A percentile compares a stretch with the other conserved stretches of the same genome.
phyloP scores from a whole-genome alignment of 495 filamentous ascomycete species.

The Pseudevernia furfuracea region DNA sequence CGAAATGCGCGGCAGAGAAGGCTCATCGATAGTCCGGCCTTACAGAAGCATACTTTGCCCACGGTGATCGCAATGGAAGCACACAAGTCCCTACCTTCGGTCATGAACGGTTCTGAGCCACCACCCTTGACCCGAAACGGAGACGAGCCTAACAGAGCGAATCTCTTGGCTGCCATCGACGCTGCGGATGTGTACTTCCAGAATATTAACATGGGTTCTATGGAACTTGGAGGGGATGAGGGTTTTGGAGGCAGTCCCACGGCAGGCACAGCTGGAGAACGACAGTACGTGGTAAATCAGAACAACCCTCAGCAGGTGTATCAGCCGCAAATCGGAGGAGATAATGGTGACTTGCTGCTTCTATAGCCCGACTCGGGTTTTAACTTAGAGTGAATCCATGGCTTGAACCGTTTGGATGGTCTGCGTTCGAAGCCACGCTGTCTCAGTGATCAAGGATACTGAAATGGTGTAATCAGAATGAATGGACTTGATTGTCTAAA shows the following conservation, averaged over 20 bases:
- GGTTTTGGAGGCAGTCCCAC: conserved; percentile 32
- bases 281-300: conserved; percentile 48
- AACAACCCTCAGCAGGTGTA: conserved; percentile 45
- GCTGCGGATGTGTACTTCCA: conserved; percentile 85
- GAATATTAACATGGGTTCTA: conserved; percentile 60
- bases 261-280: conserved; percentile 34
- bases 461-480: not conserved
- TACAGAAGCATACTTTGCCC: conserved; percentile 61
- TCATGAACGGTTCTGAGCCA: conserved; percentile 39
- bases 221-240: conserved; percentile 49
- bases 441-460: not conserved
- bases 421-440: not conserved
- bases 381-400: not conserved
- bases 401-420: not conserved
- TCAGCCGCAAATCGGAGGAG: conserved; percentile 43
- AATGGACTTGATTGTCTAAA: not conserved
- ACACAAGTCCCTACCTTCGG: conserved; percentile 42
- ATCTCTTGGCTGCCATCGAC: conserved; percentile 61
- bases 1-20: conserved; percentile 73
- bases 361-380: conserved; percentile 28
- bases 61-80: conserved; percentile 42
- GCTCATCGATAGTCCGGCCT: conserved; percentile 70
- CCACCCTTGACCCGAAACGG: conserved; percentile 1
- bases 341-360: conserved; percentile 44
- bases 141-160: conserved; percentile 27